Percentiles rank a stretch among this genome's conserved stretches.
phyloP scores from a whole-genome alignment of 306 rosid genomes.

The Cucurbita pepo region DNA sequence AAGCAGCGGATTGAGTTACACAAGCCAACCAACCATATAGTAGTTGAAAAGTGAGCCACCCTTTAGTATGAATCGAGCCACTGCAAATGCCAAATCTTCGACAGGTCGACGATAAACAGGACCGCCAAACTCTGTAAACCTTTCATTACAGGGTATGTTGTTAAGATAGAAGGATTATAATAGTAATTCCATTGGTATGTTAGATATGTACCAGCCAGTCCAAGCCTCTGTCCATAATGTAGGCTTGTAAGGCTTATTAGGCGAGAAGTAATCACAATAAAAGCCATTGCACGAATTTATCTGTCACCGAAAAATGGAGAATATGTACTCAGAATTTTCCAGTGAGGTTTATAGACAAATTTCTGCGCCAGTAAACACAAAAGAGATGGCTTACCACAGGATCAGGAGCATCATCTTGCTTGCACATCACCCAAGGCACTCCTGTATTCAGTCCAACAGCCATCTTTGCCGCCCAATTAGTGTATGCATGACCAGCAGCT shows the following conservation, averaged over 20 bases:
- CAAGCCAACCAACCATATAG: conserved; percentile 72
- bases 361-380: not conserved
- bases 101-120: conserved; percentile 64
- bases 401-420: conserved; percentile 96
- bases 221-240: conserved; percentile 85
- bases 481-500: conserved; percentile 56
- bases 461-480: conserved; percentile 91
- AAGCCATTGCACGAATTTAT: conserved; percentile 86
- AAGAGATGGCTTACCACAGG: conserved; percentile 44
- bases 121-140: conserved; percentile 93
- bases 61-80: conserved; percentile 76
- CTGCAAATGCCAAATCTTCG: conserved; percentile 81
- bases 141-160: conserved; percentile 6
- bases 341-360: not conserved
- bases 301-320: conserved; percentile 24
- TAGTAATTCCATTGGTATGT: conserved; percentile 2
- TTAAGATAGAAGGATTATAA: conserved; percentile 2
- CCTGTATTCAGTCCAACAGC: conserved; percentile 79
- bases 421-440: conserved; percentile 99
- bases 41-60: conserved; percentile 81
- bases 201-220: conserved; percentile 76
- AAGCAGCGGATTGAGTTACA: not conserved
- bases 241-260: conserved; percentile 92
- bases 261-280: conserved; percentile 75
- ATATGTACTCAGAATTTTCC: not conserved